Conservation (phyloP, 2,329 filamentous ascomycete genomes). For the Aspergillus luchuensis region DNA sequence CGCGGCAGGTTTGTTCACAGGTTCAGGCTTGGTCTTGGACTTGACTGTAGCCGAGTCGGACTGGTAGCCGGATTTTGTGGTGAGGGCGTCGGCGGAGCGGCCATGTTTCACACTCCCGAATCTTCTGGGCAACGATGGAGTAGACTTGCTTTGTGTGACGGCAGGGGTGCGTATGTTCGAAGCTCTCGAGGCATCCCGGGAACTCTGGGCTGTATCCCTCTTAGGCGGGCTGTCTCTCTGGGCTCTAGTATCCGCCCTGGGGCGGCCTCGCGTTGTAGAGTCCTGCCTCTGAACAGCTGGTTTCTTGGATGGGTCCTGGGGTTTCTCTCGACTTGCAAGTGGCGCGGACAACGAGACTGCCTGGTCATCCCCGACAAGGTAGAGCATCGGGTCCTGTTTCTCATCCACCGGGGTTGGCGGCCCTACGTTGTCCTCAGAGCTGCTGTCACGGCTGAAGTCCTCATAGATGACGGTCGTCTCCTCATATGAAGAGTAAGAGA, state of each 20-base stretch:
- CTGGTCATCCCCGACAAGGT: slow-evolving; percentile 11
- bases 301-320: background rate
- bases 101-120: slow-evolving; percentile 26
- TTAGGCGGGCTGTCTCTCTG: slow-evolving; percentile 3
- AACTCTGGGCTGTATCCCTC: background rate
- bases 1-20: background rate
- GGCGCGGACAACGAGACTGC: slow-evolving; percentile 8
- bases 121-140: slow-evolving; percentile 12
- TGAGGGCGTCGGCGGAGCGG: slow-evolving; percentile 15
- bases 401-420: slow-evolving; percentile 30
- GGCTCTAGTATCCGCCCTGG: background rate
- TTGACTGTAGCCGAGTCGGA: slow-evolving; percentile 25
- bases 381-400: slow-evolving; percentile 21
- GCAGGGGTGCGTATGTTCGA: background rate
- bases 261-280: background rate
- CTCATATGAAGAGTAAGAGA: slow-evolving; percentile 15
- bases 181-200: background rate
- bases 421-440: slow-evolving; percentile 31
- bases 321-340: slow-evolving; percentile 4
- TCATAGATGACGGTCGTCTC: slow-evolving; percentile 21
- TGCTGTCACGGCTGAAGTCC: slow-evolving; percentile 21
- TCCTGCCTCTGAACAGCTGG: background rate
- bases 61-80: slow-evolving; percentile 23
- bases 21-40: background rate
- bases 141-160: slow-evolving; percentile 3